Evolutionary conservation across 1,284 basidiomycete genomes (phyloP).

Genomic region (Volvariella surrecta): DNA sequence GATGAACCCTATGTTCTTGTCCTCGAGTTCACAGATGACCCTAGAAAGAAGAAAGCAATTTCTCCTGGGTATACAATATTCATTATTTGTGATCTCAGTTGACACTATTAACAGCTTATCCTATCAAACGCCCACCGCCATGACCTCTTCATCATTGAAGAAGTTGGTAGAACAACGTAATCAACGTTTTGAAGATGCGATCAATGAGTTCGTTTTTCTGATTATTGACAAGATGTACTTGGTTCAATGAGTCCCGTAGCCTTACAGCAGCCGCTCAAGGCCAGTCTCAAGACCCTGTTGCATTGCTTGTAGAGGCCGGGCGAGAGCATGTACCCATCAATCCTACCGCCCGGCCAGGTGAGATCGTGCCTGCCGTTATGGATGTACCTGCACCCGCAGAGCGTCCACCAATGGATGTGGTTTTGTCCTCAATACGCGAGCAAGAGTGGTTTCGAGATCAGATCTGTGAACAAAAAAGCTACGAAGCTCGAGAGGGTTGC

Average conservation of each 20-base stretch:
- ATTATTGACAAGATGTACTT: not conserved
- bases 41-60: slow-evolving; percentile 29
- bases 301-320: slow-evolving; percentile 57
- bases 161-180: slow-evolving; percentile 72
- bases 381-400: slow-evolving; percentile 38
- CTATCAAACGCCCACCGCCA: slow-evolving; percentile 35
- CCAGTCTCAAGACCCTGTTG: slow-evolving; percentile 49
- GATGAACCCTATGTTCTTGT: slow-evolving; percentile 58
- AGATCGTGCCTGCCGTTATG: slow-evolving; percentile 10
- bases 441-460: slow-evolving; percentile 64
- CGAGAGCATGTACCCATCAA: slow-evolving; percentile 63
- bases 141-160: slow-evolving; percentile 53
- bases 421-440: slow-evolving; percentile 50
- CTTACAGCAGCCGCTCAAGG: slow-evolving; percentile 49
- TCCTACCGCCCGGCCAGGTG: slow-evolving; percentile 25
- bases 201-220: slow-evolving; percentile 52
- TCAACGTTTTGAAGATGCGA: slow-evolving; percentile 54
- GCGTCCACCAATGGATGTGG: slow-evolving; percentile 47
- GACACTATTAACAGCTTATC: slow-evolving; percentile 23
- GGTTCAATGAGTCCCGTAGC: no score
- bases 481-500: slow-evolving; percentile 42
- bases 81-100: slow-evolving; percentile 2
- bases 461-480: slow-evolving; percentile 48
- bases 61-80: slow-evolving; percentile 18
- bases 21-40: slow-evolving; percentile 64